Evolutionary conservation across 257 asterid genomes (phyloP), one percentile per base, ranked within the genome.

Genomic region (Vinca minor): DNA sequence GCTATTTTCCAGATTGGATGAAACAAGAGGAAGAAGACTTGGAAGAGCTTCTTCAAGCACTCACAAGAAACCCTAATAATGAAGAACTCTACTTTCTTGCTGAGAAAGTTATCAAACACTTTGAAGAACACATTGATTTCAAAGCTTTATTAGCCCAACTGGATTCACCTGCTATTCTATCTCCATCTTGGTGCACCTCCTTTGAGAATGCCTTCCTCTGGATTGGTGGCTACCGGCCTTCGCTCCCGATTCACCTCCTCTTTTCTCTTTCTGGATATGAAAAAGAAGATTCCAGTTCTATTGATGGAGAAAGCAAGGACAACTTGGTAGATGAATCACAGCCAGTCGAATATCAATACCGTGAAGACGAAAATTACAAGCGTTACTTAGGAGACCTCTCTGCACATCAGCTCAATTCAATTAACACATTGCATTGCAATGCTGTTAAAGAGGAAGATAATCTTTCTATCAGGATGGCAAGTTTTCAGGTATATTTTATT

Each of bases 191-290:
- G 84, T 76, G 84, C 73, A 54, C 75, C 47, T 36, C 81, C 3
- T 67, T 73, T 1, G 84, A 81, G 69, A 77, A 71, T 53, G 75
- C 79, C 13, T 69, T 66, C 77, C 62, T 77, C 28, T 77, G 85
- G 85, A 56, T 77, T 15, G 82, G 79, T 11, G 77, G 81, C 0
- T 77, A 81, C 65, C 63, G 76, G 71, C 83, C 85, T 23, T 77
- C 83, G 18, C 62, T 76, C 26, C 64, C 53, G 56, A 44, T 77
- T 42, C 76, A 79, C 18, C 86, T 80, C 4, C 66, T 83, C 8
- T 78, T 71, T 73, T 57, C 76, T 5, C 74, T 78, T 14, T 66
- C 17, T 1, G 46, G 46, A 41, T 41, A 15, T 9, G 17, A 12
- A 12, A 15, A 9, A 10, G 17, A 41, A 41, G 17, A 41, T 4